phyloP scores from a whole-genome alignment of 345 rosid genomes.

The Brassica nigra region DNA sequence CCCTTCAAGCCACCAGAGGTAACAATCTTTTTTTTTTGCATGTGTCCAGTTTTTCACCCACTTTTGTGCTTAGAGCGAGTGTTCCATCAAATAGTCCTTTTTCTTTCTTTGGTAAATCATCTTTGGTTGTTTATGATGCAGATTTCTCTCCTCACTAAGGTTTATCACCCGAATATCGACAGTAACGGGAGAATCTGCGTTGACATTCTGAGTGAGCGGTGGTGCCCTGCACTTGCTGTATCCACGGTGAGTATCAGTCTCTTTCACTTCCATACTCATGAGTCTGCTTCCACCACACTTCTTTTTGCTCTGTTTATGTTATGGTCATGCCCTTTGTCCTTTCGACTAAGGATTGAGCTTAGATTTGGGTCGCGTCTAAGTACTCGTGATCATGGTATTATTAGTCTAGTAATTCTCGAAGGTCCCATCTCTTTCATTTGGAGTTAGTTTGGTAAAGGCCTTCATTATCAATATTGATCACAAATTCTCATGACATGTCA shows the following conservation, averaged over 20 bases:
- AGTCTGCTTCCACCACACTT: neutral
- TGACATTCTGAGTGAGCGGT: neutral
- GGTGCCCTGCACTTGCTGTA: neutral
- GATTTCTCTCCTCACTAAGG: neutral
- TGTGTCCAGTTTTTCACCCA: neutral
- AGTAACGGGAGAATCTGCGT: neutral
- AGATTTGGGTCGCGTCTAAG: neutral
- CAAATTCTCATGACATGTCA: neutral
- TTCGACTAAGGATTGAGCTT: too few relatives aligned
- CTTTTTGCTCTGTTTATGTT: neutral
- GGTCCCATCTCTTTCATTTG: neutral
- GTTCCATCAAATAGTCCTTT: neutral
- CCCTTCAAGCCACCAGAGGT: neutral
- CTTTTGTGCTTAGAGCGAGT: neutral
- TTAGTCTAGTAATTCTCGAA: neutral
- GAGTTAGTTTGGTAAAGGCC: neutral
- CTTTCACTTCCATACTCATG: neutral
- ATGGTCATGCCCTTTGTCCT: neutral
- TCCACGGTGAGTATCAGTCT: neutral
- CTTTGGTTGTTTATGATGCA: neutral
- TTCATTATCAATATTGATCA: neutral
- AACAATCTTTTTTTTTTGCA: neutral
- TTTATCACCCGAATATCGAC: neutral
- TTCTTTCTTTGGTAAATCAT: neutral
- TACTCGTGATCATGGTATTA: neutral